Percentiles rank a stretch among this genome's conserved stretches.
These are phyloP conservation scores for Epichloe sibirici DNA, from an alignment of 2,329 filamentous ascomycete species.

Conservation along the genomic window DNA sequence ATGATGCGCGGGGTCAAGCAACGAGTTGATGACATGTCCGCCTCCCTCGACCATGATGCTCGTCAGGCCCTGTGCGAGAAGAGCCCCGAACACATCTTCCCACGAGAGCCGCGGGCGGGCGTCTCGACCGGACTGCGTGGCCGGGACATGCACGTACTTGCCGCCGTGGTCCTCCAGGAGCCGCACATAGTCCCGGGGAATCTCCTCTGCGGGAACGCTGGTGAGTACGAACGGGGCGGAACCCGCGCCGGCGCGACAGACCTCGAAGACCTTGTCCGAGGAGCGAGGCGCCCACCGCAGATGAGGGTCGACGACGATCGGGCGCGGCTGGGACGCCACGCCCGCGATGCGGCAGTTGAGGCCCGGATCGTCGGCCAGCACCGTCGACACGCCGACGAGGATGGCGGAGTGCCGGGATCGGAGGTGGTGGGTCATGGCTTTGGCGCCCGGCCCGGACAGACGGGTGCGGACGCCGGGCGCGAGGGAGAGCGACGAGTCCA, in stretches of 20 bases:
- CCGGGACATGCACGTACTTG: slow-evolving; percentile 32
- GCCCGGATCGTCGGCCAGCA: slow-evolving; percentile 71
- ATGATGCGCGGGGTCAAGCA: slow-evolving; percentile 52
- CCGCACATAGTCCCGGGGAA: slow-evolving; percentile 29
- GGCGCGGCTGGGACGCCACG: slow-evolving; percentile 58
- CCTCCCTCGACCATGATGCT: slow-evolving; percentile 94
- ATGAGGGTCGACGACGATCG: slow-evolving; percentile 69
- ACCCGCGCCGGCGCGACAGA: slow-evolving; percentile 53
- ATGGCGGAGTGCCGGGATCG: slow-evolving; percentile 76
- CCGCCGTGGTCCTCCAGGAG: slow-evolving; percentile 39
- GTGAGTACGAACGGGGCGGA: slow-evolving; percentile 63
- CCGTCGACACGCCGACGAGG: slow-evolving; percentile 73
- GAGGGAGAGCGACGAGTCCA: slow-evolving; percentile 70
- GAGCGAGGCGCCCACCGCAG: slow-evolving; percentile 56
- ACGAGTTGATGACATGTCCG: slow-evolving; percentile 65
- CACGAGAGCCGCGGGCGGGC: slow-evolving; percentile 43
- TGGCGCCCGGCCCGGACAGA: slow-evolving; percentile 71
- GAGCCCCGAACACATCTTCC: slow-evolving; percentile 46
- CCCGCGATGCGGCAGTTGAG: slow-evolving; percentile 68
- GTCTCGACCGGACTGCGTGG: slow-evolving; percentile 21
- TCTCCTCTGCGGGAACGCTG: slow-evolving; percentile 27
- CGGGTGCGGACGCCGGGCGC: slow-evolving; percentile 69
- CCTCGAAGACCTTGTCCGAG: slow-evolving; percentile 51
- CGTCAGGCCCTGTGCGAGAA: slow-evolving; percentile 47
- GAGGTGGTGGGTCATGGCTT: slow-evolving; percentile 87